Percentiles rank a stretch among this genome's conserved stretches.
Conservation (phyloP, 805 yeast genomes). For the Yarrowia alimentaria region DNA sequence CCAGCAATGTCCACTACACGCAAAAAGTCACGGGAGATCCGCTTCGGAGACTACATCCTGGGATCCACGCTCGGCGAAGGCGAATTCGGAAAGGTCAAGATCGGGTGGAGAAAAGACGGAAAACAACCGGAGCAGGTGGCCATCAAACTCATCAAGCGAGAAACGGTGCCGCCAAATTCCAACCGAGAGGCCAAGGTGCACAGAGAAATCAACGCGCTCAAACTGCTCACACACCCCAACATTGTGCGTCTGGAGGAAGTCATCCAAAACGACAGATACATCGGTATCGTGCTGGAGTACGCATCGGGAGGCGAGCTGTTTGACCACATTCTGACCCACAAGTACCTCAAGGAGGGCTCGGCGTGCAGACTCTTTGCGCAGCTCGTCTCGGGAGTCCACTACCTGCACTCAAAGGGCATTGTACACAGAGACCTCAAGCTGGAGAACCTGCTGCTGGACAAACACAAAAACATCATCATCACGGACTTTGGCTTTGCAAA, state of each 20-base stretch:
- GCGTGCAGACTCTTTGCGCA: conserved; percentile 92
- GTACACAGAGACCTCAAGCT: conserved; percentile 76
- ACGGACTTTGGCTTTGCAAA: conserved; percentile 96
- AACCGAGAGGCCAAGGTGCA: conserved; percentile 86
- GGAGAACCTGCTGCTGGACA: conserved; percentile 74
- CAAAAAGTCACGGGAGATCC: conserved; percentile 37
- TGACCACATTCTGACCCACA: conserved; percentile 83
- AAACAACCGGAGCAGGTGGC: conserved; percentile 55
- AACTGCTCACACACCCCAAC: conserved; percentile 81
- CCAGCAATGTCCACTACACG: not conserved
- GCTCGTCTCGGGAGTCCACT: conserved; percentile 88
- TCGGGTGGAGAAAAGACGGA: conserved; percentile 92
- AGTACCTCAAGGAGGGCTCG: conserved; percentile 78
- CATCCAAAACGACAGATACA: conserved; percentile 87
- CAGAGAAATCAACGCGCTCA: conserved; percentile 87
- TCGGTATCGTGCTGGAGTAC: conserved; percentile 93
- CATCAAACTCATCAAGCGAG: conserved; percentile 85
- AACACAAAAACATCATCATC: conserved; percentile 79
- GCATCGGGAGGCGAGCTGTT: conserved; percentile 98
- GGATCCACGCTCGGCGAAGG: conserved; percentile 98
- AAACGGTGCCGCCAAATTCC: conserved; percentile 79
- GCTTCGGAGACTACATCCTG: conserved; percentile 85
- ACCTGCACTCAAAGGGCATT: conserved; percentile 76
- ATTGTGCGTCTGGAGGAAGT: conserved; percentile 90
- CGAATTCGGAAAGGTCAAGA: conserved; percentile 94